Base-by-base conservation (phyloP, 1,284 basidiomycete species). In the Xerocomus nothofagi region DNA sequence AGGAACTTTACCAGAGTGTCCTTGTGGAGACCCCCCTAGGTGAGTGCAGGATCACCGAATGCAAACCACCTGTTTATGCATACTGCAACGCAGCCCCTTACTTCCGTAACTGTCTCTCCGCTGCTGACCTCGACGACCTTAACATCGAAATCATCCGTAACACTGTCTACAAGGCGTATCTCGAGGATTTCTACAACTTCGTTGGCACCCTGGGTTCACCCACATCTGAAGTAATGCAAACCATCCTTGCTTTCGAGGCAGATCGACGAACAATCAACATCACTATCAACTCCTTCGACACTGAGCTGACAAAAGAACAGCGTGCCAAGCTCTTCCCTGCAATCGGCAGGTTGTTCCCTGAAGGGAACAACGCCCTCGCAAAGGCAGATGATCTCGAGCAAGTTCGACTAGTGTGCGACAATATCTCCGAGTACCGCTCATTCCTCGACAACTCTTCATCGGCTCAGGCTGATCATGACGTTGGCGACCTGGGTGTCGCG, bases 111-210 rank as follows among this genome's bases (percentile, higher is more conserved):
- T 98, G 95, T 70, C 80, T 99, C 39, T 91, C 93, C 21, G 96
- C 96, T 8, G 84, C 91, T 29, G 97, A 99, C 68, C 82, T 99
- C 33, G 97, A 99, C 69, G 97, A 99, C 70, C 85, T 99, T 57
- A 98, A 99, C 77, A 99, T 99, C 63, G 97, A 99, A 75, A 98
- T 99, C 72, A 96, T 99, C 71, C 92, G 97, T 40, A 99, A 99
- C 74, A 95, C 96, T n/a, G 88, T 99, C 39, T 99, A 99, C 82
- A 98, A 98, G 72, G 90, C 95, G 14, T 99, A 99, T 73, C 86
- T 99, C 50, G 96, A 98, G 71, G 97, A 99, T 72, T 99, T 99
- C 70, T 83, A 95, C 75, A 70, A 78, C 54, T 99, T 91, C 73
- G 90, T 86, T 67, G 72, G 80, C 46, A 82, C 85, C 4, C 74